A percentile compares a stretch with the other conserved stretches of the same genome.
These are phyloP conservation scores for Aspergillus fijiensis DNA, from an alignment of 2,329 filamentous ascomycete species.

Conservation along the genomic window DNA sequence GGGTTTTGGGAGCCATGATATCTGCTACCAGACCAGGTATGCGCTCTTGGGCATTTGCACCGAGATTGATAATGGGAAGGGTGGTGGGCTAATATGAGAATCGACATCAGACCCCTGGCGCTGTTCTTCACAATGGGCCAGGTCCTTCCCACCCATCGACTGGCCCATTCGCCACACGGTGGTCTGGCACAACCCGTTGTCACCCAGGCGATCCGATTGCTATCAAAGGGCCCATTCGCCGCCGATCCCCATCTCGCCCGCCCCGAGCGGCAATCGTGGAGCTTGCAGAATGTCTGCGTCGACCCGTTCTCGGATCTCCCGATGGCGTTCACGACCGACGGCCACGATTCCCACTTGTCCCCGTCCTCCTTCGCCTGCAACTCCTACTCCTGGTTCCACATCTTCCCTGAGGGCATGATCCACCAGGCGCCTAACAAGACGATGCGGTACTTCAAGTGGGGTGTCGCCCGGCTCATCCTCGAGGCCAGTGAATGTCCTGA, in stretches of 20 bases:
- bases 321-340: constrained; percentile 42
- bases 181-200: constrained; percentile 90
- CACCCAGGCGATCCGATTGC: constrained; percentile 77
- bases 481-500: constrained; percentile 85
- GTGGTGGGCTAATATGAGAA: not conserved
- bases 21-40: constrained; percentile 87
- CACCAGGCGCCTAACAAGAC: constrained; percentile 78
- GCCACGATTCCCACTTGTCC: constrained; percentile 57
- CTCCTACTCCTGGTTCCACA: constrained; percentile 82
- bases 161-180: constrained; percentile 73
- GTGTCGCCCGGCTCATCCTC: constrained; percentile 83
- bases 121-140: constrained; percentile 88
- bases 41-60: not conserved
- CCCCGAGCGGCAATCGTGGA: constrained; percentile 39
- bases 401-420: constrained; percentile 93
- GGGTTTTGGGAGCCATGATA: constrained; percentile 89
- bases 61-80: not conserved
- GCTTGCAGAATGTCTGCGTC: constrained; percentile 43
- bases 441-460: constrained; percentile 99
- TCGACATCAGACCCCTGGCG: constrained; percentile 57
- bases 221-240: constrained; percentile 66
- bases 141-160: constrained; percentile 83
- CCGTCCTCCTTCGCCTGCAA: constrained; percentile 71
- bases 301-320: constrained; percentile 49
- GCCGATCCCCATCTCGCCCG: constrained; percentile 46